Evolutionary conservation across 805 yeast genomes (phyloP), one percentile per base, ranked within the genome.

Genomic region (Lachancea lanzarotensis): DNA sequence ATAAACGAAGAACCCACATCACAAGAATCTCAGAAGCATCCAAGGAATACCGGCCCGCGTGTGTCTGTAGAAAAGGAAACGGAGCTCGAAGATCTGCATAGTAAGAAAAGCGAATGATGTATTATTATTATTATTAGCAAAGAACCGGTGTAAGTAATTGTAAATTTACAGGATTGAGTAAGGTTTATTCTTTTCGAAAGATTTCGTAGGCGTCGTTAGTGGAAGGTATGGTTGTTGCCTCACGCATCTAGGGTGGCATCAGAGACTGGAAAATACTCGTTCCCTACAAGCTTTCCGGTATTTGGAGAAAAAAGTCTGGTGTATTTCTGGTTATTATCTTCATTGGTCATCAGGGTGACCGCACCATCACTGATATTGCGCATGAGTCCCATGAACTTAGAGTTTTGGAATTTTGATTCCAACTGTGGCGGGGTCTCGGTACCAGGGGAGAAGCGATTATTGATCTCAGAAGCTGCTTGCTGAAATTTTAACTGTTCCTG

Each of bases 341-440:
- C 50, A 18, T 43, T 41, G 35, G 39, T 51, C 20, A 54, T 52
- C 17, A 59, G 26, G 12, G 64, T 58, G n/a, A 62, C 61, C 1
- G 50, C 54, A 3, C 66, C 67, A 16, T 55, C 63, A 31, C 63
- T 56, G 7, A 63, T 51, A 16, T 50, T 53, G 42, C 56, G 54
- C 63, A 63, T 56, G 19, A 63, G 45, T 1, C 54, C 53, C 46
- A 62, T 48, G 32, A 62, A 62, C 43, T 61, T 60, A 2, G 66
- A 61, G 2, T 52, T 50, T 10, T 53, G 46, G 2, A 62, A 49
- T 39, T 60, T 58, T 6, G 56, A 41, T 13, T 45, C 45, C 19
- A 45, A 41, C 1, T 53, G 48, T 2, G 40, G 34, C 9, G 53
- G 30, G 1, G 58, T 43, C 25, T 51, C 48, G 2, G 55, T 45